These are phyloP conservation scores for Puccinia hordei DNA, from an alignment of 1,284 basidiomycete genomes.

Conservation along the genomic window DNA sequence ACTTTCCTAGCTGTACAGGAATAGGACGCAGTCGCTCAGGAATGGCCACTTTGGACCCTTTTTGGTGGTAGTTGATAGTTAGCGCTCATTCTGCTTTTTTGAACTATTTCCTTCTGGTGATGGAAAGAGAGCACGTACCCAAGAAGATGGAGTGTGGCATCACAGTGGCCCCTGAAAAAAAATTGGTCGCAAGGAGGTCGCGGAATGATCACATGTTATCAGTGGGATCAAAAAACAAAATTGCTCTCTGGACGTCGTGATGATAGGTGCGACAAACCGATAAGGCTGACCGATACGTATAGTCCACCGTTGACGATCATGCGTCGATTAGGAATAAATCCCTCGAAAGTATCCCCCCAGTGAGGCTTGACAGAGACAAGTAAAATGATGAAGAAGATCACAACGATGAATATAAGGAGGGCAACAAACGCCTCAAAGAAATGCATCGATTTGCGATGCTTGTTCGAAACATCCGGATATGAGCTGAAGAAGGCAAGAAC, in stretches of 20 bases:
- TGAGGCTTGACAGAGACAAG: slow-evolving; percentile 72
- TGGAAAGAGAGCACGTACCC: slow-evolving; percentile 50
- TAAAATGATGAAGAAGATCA: slow-evolving; percentile 79
- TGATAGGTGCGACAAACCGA: slow-evolving; percentile 58
- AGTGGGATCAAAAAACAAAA: slow-evolving; percentile 26
- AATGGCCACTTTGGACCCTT: slow-evolving; percentile 48
- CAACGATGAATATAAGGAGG: slow-evolving; percentile 72
- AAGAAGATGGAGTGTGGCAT: slow-evolving; percentile 88
- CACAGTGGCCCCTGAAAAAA: slow-evolving; percentile 70
- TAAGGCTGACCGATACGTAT: slow-evolving; percentile 72
- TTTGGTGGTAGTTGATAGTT: neutral
- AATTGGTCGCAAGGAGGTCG: neutral
- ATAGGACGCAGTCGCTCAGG: slow-evolving; percentile 19
- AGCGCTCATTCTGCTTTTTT: neutral
- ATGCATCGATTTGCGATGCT: slow-evolving; percentile 57
- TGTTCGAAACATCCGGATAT: slow-evolving; percentile 54
- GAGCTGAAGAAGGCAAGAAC: slow-evolving; percentile 63
- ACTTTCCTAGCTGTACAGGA: neutral
- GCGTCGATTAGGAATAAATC: slow-evolving; percentile 73
- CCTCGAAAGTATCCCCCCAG: slow-evolving; percentile 80
- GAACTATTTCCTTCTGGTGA: neutral
- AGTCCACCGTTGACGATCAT: slow-evolving; percentile 69
- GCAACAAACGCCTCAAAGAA: slow-evolving; percentile 72
- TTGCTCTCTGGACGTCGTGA: neutral
- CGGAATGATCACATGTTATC: slow-evolving; percentile 65